Percentiles rank a stretch among this genome's conserved stretches.
These are phyloP conservation scores for Aspergillus uvarum DNA, from an alignment of 2,329 filamentous ascomycete genomes.

Conservation along the genomic window DNA sequence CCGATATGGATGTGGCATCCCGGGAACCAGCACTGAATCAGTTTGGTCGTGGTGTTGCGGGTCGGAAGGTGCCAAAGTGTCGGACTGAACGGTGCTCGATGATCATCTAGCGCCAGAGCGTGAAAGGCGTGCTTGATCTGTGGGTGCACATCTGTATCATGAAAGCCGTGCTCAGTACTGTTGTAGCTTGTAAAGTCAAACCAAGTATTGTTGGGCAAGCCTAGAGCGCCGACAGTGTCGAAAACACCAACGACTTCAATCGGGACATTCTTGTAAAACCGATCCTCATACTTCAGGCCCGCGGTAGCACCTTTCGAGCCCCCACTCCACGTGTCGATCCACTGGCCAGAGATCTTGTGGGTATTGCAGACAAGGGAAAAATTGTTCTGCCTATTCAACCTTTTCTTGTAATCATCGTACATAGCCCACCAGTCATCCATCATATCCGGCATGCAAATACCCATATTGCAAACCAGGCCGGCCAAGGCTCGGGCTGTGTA, in stretches of 20 bases:
- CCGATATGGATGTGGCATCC: slow-evolving; percentile 55
- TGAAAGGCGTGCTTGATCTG: slow-evolving; percentile 42
- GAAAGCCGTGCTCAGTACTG: neutral
- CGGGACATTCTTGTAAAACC: neutral
- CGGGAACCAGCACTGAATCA: slow-evolving; percentile 58
- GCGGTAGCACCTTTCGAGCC: neutral
- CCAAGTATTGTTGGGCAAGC: slow-evolving; percentile 27
- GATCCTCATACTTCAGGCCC: neutral
- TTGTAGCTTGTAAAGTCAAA: slow-evolving; percentile 1
- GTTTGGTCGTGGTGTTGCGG: slow-evolving; percentile 23
- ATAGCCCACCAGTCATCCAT: slow-evolving; percentile 1
- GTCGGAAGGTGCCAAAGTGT: slow-evolving; percentile 53
- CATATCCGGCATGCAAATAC: neutral
- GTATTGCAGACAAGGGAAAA: no score
- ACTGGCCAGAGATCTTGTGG: no score
- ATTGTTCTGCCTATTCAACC: neutral
- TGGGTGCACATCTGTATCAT: slow-evolving; percentile 17
- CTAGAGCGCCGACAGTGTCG: slow-evolving; percentile 35
- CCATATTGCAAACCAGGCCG: slow-evolving; percentile 16
- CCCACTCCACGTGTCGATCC: neutral
- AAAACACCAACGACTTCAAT: slow-evolving; percentile 34
- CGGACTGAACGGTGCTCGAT: slow-evolving; percentile 49
- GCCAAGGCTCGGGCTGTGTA: slow-evolving; percentile 15
- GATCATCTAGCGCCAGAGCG: slow-evolving; percentile 41
- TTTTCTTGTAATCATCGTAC: neutral